Base-by-base conservation (phyloP, 495 filamentous ascomycete species). In the Neurospora sp. region DNA sequence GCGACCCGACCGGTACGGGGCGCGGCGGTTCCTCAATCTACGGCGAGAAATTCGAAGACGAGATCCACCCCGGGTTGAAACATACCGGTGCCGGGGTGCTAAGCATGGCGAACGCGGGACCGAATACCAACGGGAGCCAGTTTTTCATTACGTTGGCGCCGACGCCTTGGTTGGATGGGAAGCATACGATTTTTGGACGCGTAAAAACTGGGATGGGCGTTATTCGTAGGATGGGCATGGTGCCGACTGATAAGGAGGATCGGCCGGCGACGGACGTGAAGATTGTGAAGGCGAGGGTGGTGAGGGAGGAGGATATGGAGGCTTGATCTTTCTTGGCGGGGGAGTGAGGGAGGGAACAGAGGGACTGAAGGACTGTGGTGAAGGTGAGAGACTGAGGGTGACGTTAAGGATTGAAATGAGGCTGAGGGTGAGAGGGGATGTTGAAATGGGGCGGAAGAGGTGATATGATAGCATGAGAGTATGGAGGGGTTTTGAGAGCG, bases 171-270 rank as follows among this genome's bases (percentile, higher is more conserved):
- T 83, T 99, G 73, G 96, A 99, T 82, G 94, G 94, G 38, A 97
- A 97, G 81, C 96, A 99, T 82, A 97, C 96, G 7, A 97, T 99
- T 75, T 99, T 99, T 79, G 96, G 96, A 9, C 84, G 96, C 59
- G 94, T 99, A 35, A 96, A 93, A 82, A 89, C 82, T 72, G 96
- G 96, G 8, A 89, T 99, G 86, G 82, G 85, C 42, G 85, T 97
- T 8, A 91, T 99, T 53, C 89, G 93, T 84, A 86, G 94, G 70
- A 94, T 99, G 91, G 96, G 96, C 3, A 80, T 96, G 72, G 94
- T 97, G 45, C 96, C 92, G 86, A 97, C 93, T 3, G 93, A 89
- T 20, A 77, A 76, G 20, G 92, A 93, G 73, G 96, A 99, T 81
- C 81, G 91, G 76, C 96, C 96, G 3, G 77, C 87, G 65, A 92